phyloP scores from a whole-genome alignment of 106 monocot species.

The Dendrobium catenatum region DNA sequence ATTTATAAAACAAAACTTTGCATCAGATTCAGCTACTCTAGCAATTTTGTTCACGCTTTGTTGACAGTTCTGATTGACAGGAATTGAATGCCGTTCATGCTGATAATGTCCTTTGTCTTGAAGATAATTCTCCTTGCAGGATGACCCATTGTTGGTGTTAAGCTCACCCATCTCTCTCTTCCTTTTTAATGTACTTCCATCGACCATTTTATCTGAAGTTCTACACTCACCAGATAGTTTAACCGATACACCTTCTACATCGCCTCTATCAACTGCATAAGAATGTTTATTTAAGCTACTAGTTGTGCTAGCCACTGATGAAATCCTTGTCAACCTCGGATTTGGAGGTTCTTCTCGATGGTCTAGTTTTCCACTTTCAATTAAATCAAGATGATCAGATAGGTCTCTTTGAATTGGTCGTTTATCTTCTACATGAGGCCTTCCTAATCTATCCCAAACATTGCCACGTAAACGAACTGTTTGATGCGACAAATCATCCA shows the following conservation, averaged over 20 bases:
- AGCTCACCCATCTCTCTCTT: constrained; percentile 25
- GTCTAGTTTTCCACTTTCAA: neutral
- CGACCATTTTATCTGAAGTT: constrained; percentile 8
- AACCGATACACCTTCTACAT: neutral
- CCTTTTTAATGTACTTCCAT: constrained; percentile 14
- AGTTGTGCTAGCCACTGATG: constrained; percentile 15
- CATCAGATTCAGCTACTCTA: constrained; percentile 16
- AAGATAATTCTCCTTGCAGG: constrained; percentile 14
- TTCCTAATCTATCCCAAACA: constrained; percentile 95
- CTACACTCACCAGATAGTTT: constrained; percentile 2
- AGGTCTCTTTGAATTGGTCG: neutral
- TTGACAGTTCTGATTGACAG: constrained; percentile 2
- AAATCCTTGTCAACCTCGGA: constrained; percentile 8
- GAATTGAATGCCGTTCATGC: constrained; percentile 18
- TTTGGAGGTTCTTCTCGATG: constrained; percentile 20
- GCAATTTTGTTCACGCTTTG: constrained; percentile 14
- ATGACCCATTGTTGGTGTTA: constrained; percentile 13
- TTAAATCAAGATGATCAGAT: neutral
- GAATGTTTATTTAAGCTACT: constrained; percentile 2
- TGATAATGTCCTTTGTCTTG: constrained; percentile 17
- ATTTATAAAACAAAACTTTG: constrained; percentile 2
- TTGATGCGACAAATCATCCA: constrained; percentile 17
- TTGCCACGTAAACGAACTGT: constrained; percentile 32
- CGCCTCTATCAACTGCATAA: constrained; percentile 3
- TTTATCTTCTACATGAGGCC: constrained; percentile 30